A percentile compares a stretch with the other conserved stretches of the same genome.
These are phyloP conservation scores for Bolboschoenus planiculmis DNA, from an alignment of 176 grass and related monocot genomes.

Conservation along the genomic window DNA sequence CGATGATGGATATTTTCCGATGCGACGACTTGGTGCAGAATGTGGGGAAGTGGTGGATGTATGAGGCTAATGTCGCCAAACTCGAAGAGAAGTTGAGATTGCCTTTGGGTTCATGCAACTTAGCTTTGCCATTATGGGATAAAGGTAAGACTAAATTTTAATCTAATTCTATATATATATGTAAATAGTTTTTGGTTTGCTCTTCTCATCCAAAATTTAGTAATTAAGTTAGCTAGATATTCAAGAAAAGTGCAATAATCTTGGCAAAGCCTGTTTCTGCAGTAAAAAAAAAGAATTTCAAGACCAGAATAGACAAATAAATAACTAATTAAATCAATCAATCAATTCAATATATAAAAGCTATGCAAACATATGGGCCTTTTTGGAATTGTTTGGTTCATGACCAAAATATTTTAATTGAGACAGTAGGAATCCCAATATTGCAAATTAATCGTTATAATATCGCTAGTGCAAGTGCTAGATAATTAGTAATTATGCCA, in stretches of 20 bases:
- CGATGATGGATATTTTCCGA: slow-evolving; percentile 95
- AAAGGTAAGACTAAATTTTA: slow-evolving; percentile 39
- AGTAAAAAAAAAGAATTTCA: not conserved
- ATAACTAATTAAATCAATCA: not conserved
- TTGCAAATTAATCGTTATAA: not conserved
- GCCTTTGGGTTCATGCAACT: slow-evolving; percentile 80
- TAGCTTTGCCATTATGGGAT: slow-evolving; percentile 67
- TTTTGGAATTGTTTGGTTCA: not conserved
- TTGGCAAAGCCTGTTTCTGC: not conserved
- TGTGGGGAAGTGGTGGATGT: slow-evolving; percentile 81
- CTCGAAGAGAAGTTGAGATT: slow-evolving; percentile 76
- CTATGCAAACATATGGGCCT: not conserved
- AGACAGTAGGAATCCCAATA: not conserved
- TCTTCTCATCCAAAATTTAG: not conserved
- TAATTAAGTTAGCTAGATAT: not conserved
- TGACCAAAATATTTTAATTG: not conserved
- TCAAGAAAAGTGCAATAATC: not conserved
- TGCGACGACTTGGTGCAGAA: slow-evolving; percentile 57
- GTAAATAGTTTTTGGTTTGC: not conserved
- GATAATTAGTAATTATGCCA: not conserved
- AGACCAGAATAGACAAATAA: not conserved
- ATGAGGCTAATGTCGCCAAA: slow-evolving; percentile 35
- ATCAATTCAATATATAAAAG: not conserved
- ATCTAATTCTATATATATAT: not conserved
- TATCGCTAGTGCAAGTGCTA: not conserved